Percentiles rank a stretch among this genome's conserved stretches.
phyloP scores from a whole-genome alignment of 768 basidiomycete genomes.

The Mycena metata region DNA sequence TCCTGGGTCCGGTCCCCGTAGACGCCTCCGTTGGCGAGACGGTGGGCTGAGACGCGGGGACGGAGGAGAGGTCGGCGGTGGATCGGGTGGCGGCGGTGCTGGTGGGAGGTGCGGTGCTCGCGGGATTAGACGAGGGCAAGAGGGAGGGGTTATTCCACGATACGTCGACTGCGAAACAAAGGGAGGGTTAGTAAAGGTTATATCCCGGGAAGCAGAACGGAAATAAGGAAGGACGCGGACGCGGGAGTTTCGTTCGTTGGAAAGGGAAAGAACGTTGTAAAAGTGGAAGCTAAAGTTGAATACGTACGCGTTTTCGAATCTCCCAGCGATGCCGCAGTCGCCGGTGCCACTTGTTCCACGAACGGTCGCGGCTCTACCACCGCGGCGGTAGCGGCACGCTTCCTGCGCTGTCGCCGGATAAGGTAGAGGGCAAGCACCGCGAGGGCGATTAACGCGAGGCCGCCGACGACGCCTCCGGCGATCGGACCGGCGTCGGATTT shows the following conservation, averaged over 20 bases:
- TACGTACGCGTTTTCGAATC: slow-evolving; percentile 1
- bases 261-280: too few species aligned
- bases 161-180: not conserved
- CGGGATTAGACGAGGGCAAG: not conserved
- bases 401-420: not conserved
- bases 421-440: not conserved
- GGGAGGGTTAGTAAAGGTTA: not conserved
- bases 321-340: not conserved
- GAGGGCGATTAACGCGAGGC: not conserved
- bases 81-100: not conserved
- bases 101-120: too few species aligned
- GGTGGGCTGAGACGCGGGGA: too few species aligned
- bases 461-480: slow-evolving; percentile 16
- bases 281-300: not conserved
- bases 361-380: not conserved
- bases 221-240: too few species aligned
- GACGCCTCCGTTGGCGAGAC: too few species aligned
- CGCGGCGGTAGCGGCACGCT: not conserved
- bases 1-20: too few species aligned
- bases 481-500: slow-evolving; percentile 20
- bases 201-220: not conserved
- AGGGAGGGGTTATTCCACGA: slow-evolving; percentile 8
- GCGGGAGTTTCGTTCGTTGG: too few species aligned
- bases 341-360: not conserved
- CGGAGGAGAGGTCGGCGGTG: not conserved